Evolutionary conservation across 2,329 filamentous ascomycete genomes (phyloP).

Genomic region (Phoma sp.): DNA sequence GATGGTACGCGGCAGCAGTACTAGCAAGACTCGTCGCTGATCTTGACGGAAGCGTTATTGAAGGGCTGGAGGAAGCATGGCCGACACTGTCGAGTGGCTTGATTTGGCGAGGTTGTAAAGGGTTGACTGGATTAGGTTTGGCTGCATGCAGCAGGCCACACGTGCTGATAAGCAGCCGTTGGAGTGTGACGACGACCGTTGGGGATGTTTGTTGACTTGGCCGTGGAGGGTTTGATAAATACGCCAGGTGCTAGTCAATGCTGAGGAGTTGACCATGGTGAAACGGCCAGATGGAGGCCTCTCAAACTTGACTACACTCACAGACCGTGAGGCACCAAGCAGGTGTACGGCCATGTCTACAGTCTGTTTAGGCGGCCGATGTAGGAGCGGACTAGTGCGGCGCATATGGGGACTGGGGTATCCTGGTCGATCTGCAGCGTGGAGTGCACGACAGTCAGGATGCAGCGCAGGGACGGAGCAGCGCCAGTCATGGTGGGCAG

Average conservation of each 20-base stretch:
- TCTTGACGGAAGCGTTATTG: not conserved
- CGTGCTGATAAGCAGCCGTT: constrained; percentile 8
- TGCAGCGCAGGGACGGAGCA: not conserved
- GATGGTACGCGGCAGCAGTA: too few species aligned
- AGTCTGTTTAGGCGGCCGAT: not conserved
- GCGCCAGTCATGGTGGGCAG: not conserved
- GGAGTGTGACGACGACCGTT: not conserved
- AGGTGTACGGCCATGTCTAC: too few species aligned
- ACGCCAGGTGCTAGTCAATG: not conserved
- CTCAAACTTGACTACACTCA: too few species aligned
- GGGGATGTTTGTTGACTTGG: not conserved
- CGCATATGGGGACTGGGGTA: constrained; percentile 4
- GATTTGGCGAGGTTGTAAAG: not conserved
- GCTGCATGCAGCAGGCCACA: constrained; percentile 6
- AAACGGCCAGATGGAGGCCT: too few species aligned
- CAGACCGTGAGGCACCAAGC: too few species aligned
- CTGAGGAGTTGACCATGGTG: too few species aligned
- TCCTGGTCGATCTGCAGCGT: constrained; percentile 2
- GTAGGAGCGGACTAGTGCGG: not conserved
- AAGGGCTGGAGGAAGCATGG: not conserved
- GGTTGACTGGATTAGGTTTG: not conserved
- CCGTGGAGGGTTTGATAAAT: not conserved
- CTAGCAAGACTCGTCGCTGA: not conserved
- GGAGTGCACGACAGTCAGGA: not conserved
- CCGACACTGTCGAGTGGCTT: not conserved